Base-by-base conservation (phyloP, 345 rosid species). In the Hibiscus tridactylites region DNA sequence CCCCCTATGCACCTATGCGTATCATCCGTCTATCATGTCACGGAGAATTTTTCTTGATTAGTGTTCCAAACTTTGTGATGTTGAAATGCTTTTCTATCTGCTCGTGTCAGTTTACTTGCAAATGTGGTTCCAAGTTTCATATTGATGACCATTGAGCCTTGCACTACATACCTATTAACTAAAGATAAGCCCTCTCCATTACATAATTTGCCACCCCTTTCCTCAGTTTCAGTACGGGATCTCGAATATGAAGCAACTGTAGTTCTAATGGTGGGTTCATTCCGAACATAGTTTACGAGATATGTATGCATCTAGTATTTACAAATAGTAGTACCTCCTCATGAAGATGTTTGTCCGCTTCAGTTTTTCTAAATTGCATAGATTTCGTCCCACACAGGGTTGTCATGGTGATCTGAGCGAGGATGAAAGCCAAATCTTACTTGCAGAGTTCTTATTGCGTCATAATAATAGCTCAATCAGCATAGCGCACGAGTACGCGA, bases 361-460 rank as follows among this genome's bases (percentile, higher is more conserved):
- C 50, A 21, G 39, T 12, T 17, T 19, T 37, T 39, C 5, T 29
- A 3, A 56, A 56, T 56, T 56, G 19, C 52, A 6, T 57, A 57
- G 2, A 19, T n/a, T 59, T 33, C 9, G 17, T 50, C 44, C n/a
- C 9, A 73, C 31, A 74, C 91, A 91, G 98, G 98, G 98, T 9
- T 49, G 72, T 57, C 95, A 88, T 79, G 91, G 97, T 49, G 97
- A 94, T 85, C 84, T 94, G 73, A 88, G 83, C 1, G 78, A 24
- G 19, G 79, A 84, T 72, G 97, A 90, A 83, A 83, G 79, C 37
- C 89, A 85, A 78, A 90, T 94, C 81, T 73, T 94, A 70, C 78
- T 84, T 33, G 98, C 97, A 1, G 98, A 94, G 82, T 94, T 91
- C 79, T 88, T 85, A 4, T 83, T 94, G 74, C 98, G 96, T 49